Evolutionary conservation across 2,329 filamentous ascomycete genomes (phyloP).

Genomic region (Sporothrix pseudoabietina): DNA sequence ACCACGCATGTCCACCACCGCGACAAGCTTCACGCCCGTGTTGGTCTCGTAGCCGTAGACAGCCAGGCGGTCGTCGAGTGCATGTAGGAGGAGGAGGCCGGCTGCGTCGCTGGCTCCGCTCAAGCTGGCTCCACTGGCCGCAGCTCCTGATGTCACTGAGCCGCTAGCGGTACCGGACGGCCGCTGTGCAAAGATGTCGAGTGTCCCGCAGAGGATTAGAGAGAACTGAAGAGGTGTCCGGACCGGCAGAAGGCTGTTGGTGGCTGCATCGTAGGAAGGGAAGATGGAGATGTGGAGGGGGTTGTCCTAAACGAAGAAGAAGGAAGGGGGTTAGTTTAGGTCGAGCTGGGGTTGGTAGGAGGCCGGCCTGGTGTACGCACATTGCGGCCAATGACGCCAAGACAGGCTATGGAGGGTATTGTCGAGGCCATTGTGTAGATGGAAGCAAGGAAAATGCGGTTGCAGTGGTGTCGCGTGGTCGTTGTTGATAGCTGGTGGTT

Average conservation of each 20-base stretch:
- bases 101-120: slow-evolving; percentile 65
- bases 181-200: slow-evolving; percentile 91
- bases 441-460: background rate
- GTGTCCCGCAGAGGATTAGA: slow-evolving; percentile 84
- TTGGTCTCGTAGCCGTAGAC: slow-evolving; percentile 97
- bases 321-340: slow-evolving; percentile 1
- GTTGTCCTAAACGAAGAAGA: slow-evolving; percentile 69
- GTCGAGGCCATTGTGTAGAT: slow-evolving; percentile 55
- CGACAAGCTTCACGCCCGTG: slow-evolving; percentile 87
- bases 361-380: slow-evolving; percentile 52
- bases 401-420: slow-evolving; percentile 83
- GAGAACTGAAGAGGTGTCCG: slow-evolving; percentile 85
- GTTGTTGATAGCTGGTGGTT: background rate
- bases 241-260: slow-evolving; percentile 56
- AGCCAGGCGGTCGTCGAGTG: slow-evolving; percentile 87
- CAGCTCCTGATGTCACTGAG: slow-evolving; percentile 39
- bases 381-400: slow-evolving; percentile 91
- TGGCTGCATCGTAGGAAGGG: slow-evolving; percentile 66
- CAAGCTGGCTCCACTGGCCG: slow-evolving; percentile 46
- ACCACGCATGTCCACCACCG: slow-evolving; percentile 88
- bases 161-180: slow-evolving; percentile 60
- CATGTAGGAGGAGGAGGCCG: slow-evolving; percentile 79
- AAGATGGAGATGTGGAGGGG: slow-evolving; percentile 92
- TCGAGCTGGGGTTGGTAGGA: background rate
- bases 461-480: background rate